Conservation (phyloP, 1,284 basidiomycete species). For the Vanrija pseudolonga region DNA sequence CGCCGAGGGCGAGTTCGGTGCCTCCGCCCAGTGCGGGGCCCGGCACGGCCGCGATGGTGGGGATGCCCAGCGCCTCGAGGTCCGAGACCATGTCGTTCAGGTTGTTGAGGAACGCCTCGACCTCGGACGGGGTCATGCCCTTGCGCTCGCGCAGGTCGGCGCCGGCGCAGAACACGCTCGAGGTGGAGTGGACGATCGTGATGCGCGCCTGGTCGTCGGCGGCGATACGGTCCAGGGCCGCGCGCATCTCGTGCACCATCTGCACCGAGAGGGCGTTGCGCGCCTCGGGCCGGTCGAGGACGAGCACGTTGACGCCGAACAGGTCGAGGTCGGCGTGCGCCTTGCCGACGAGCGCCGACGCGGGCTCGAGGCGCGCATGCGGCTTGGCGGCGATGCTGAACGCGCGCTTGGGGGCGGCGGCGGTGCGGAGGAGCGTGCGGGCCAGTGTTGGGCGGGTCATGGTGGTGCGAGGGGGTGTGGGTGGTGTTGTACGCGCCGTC, state of each 20-base stretch:
- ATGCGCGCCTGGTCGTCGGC: conserved; percentile 60
- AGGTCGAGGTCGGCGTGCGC: conserved; percentile 20
- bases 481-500: no score
- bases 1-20: conserved; percentile 77
- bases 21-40: conserved; percentile 90
- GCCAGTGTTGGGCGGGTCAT: neutral
- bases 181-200: conserved; percentile 72
- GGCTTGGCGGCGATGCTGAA: conserved; percentile 12
- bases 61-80: conserved; percentile 75
- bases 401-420: neutral
- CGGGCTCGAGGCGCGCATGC: conserved; percentile 33
- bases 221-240: conserved; percentile 63
- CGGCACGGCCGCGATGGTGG: conserved; percentile 87
- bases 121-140: conserved; percentile 69
- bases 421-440: conserved; percentile 1
- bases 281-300: conserved; percentile 72
- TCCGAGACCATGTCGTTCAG: conserved; percentile 68
- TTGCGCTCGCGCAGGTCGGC: conserved; percentile 84
- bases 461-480: no score
- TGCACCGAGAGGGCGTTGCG: conserved; percentile 83
- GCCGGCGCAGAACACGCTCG: conserved; percentile 79
- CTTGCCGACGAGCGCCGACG: conserved; percentile 1
- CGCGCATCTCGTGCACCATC: conserved; percentile 72
- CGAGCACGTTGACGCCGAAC: conserved; percentile 49
- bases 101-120: conserved; percentile 72